These are phyloP conservation scores for Colletotrichum tabaci DNA, from an alignment of 2,329 filamentous ascomycete genomes.

Conservation along the genomic window DNA sequence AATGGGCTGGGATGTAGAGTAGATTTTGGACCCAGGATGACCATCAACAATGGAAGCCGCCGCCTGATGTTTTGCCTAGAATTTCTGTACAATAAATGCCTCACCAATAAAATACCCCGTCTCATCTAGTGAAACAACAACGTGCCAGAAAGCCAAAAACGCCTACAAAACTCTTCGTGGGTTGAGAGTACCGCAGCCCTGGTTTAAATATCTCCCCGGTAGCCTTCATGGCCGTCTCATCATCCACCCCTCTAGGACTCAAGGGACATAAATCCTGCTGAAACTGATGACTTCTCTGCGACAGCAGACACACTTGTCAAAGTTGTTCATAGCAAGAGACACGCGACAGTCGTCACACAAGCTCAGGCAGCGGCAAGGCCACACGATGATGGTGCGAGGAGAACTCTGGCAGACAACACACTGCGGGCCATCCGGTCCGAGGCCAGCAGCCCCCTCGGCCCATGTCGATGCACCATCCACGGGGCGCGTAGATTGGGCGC, in stretches of 20 bases:
- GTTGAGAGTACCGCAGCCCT: background rate
- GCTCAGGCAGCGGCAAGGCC: slow-evolving; percentile 95
- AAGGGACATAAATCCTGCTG: slow-evolving; percentile 89
- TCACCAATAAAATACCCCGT: slow-evolving; percentile 25
- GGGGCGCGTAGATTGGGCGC: slow-evolving; percentile 46
- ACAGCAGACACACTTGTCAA: slow-evolving; percentile 96
- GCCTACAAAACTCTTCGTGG: background rate
- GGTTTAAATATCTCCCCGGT: background rate
- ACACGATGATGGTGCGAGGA: slow-evolving; percentile 91
- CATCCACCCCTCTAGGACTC: background rate
- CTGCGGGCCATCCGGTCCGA: slow-evolving; percentile 80
- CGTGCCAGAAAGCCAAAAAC: slow-evolving; percentile 11
- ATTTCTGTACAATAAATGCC: slow-evolving; percentile 11
- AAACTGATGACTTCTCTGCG: slow-evolving; percentile 90
- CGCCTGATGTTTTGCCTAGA: slow-evolving; percentile 4
- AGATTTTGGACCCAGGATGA: background rate
- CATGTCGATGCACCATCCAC: slow-evolving; percentile 61
- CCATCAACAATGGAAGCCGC: background rate
- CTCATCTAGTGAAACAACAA: slow-evolving; percentile 2
- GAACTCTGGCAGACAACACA: slow-evolving; percentile 94
- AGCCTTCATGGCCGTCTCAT: background rate
- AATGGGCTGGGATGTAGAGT: slow-evolving; percentile 91
- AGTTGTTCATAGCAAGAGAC: slow-evolving; percentile 96
- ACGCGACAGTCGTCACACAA: slow-evolving; percentile 96
- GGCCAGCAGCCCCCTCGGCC: slow-evolving; percentile 80